phyloP scores from a whole-genome alignment of 148 eudicot genomes.

The Rhododendron mucronatum region DNA sequence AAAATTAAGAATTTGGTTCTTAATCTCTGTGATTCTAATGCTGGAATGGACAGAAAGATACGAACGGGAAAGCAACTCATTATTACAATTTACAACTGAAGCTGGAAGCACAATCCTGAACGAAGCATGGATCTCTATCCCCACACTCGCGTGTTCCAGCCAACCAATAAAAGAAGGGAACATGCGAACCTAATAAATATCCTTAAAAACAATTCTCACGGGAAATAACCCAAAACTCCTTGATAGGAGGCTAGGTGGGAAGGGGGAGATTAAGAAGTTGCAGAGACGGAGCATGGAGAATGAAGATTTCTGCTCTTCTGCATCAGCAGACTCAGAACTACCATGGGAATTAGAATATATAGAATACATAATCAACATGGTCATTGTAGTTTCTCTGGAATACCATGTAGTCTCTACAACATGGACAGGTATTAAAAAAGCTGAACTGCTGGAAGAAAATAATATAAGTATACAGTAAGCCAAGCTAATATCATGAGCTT shows the following conservation, averaged over 20 bases:
- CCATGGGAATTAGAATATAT: neutral
- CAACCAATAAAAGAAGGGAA: neutral
- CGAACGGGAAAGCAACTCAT: neutral
- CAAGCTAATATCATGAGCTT: slow-evolving; percentile 8
- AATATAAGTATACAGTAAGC: neutral
- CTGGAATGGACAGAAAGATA: neutral
- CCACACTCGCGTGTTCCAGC: neutral
- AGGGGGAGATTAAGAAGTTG: neutral
- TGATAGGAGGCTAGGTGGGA: neutral
- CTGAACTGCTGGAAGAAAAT: neutral
- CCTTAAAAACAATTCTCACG: neutral
- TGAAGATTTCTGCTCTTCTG: neutral
- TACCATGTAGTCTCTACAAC: neutral
- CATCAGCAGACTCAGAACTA: neutral
- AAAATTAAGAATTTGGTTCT: neutral
- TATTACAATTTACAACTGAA: neutral
- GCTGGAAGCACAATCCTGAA: neutral
- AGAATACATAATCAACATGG: neutral
- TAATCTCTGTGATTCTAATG: neutral
- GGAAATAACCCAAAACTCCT: neutral
- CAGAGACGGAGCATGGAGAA: neutral
- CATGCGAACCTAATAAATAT: neutral
- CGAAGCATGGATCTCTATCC: neutral
- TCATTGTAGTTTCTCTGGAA: neutral
- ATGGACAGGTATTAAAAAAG: neutral